Base-by-base conservation (phyloP, 139 green algal species). In the Coelastrella sp. region DNA sequence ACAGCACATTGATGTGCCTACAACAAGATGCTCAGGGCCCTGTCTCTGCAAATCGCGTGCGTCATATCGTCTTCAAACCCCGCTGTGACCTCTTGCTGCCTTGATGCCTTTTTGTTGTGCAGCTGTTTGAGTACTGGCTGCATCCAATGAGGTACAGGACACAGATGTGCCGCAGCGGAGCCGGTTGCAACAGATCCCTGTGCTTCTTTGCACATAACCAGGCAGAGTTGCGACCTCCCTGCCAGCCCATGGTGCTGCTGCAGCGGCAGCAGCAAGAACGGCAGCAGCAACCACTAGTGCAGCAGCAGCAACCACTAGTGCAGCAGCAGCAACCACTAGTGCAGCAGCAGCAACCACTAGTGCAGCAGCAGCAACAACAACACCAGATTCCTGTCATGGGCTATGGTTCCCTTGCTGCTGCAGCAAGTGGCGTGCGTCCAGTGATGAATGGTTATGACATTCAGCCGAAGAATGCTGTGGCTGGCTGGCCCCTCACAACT, bases 131-230 rank as follows among this genome's bases (percentile, higher is more conserved):
- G 92, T 97, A 92, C 95, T 98, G 96, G 95, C 95, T 99, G 90
- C 97, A 99, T 92, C 97, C 97, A 4, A 92, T 94, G 6, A 94
- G 94, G 87, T 98, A 97, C 91, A 91, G 97, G 85, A 98, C 96
- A 7, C 95, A 97, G 92, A 94, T 97, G 60, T 98, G 96, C 93
- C 97, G 96, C 91, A 58, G 56, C 22, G 87, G 76, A 9, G 17
- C 61, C 20, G 61, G 25, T 24, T 90, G 87, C 87, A 70, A 57
- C 19, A 60, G 87, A 24, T 22, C 59, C 1, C 58, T 90, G 14
- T 90, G 87, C 27, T 90, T 90, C 76, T 90, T 90, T 25, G 87
- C 87, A 17, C 87, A 90, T 76, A 74, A 14, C 15, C 15, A 49
- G 58, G 75, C 24, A 9, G 75, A 90, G 76, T 61, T 90, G 8